Conservation (phyloP, 306 rosid genomes). For the Castanopsis chinensis region DNA sequence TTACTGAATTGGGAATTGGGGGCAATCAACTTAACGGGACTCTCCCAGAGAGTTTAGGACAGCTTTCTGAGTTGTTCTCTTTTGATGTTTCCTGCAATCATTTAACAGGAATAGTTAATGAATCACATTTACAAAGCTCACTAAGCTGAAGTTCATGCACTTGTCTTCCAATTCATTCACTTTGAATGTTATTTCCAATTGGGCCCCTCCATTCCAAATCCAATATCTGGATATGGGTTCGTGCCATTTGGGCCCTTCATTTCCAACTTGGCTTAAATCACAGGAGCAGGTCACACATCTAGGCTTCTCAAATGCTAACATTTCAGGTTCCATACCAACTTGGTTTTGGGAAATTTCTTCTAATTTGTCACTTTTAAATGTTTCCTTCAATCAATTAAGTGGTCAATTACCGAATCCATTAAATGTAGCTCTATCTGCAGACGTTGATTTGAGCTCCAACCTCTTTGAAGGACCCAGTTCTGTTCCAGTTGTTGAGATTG, state of each 20-base stretch:
- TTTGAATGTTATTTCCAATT: constrained; percentile 26
- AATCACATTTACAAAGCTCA: constrained; percentile 29
- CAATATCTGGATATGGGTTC: constrained; percentile 17
- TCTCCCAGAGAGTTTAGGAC: constrained; percentile 42
- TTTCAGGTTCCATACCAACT: constrained; percentile 32
- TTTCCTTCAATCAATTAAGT: constrained; percentile 31
- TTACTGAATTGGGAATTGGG: constrained; percentile 2
- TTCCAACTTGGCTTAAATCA: constrained; percentile 48
- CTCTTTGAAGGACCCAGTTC: constrained; percentile 37
- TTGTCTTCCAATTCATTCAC: constrained; percentile 39
- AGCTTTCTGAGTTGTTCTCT: constrained; percentile 21
- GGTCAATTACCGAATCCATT: constrained; percentile 39
- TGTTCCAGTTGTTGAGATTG: neutral
- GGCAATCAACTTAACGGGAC: constrained; percentile 39
- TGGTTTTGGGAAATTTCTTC: constrained; percentile 50
- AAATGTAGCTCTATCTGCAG: neutral
- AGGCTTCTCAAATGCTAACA: constrained; percentile 45
- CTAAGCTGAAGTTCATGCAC: neutral
- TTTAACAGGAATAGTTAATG: constrained; percentile 32
- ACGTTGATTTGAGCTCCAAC: constrained; percentile 37
- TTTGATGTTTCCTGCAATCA: constrained; percentile 46
- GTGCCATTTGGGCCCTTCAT: constrained; percentile 39
- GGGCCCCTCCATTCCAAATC: constrained; percentile 45
- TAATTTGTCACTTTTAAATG: constrained; percentile 9
- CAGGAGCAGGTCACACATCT: neutral